Evolutionary conservation across 1,284 basidiomycete species (phyloP).

Genomic region (Pseudozyma hubeiensis): DNA sequence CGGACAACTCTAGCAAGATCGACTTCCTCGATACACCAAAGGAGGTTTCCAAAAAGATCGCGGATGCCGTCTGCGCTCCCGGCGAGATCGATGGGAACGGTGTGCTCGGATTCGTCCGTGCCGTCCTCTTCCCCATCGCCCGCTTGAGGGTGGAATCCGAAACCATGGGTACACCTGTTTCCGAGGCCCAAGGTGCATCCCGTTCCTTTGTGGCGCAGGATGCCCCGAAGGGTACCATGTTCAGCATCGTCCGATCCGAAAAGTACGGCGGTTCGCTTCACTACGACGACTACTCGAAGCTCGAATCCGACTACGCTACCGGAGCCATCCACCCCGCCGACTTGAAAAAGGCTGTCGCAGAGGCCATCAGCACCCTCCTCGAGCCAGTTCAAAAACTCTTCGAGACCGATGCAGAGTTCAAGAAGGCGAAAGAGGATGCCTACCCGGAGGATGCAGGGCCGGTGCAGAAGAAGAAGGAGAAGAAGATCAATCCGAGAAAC

Average conservation of each 20-base stretch:
- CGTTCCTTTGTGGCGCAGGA: constrained; percentile 71
- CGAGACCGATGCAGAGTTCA: constrained; percentile 82
- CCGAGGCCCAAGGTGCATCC: constrained; percentile 26
- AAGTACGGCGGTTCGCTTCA: constrained; percentile 88
- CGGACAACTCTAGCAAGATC: constrained; percentile 95
- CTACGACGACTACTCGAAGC: constrained; percentile 76
- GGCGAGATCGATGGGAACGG: constrained; percentile 93
- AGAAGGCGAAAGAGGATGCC: constrained; percentile 80
- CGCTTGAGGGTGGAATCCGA: constrained; percentile 54
- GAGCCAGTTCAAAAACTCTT: constrained; percentile 85
- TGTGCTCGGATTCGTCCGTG: constrained; percentile 85
- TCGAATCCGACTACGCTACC: constrained; percentile 82
- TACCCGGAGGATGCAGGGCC: constrained; percentile 75
- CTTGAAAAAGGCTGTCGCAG: constrained; percentile 83
- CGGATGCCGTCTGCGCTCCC: constrained; percentile 86
- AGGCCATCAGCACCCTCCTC: constrained; percentile 81
- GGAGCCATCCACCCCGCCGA: constrained; percentile 89
- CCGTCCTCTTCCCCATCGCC: constrained; percentile 88
- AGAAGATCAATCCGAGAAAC: constrained; percentile 59
- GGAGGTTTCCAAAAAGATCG: constrained; percentile 87
- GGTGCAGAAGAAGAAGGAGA: constrained; percentile 61
- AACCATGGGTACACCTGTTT: constrained; percentile 38
- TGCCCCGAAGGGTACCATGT: constrained; percentile 81
- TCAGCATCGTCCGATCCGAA: constrained; percentile 80
- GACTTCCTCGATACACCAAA: constrained; percentile 93